Conservation (phyloP, 2,329 filamentous ascomycete species). For the Curvularia spicifera region DNA sequence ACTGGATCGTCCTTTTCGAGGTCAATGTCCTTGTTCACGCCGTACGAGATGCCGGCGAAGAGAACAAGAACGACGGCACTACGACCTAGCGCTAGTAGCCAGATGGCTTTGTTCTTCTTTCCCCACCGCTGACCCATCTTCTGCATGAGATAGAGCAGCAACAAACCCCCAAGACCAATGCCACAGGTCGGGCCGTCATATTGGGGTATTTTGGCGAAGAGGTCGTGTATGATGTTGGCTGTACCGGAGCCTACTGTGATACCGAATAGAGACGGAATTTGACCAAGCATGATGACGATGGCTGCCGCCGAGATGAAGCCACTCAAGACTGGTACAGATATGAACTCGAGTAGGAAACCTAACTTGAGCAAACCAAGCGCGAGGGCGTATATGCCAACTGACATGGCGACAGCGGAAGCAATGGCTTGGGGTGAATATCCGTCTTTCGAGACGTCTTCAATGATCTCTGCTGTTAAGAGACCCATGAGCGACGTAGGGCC, state of each 20-base stretch:
- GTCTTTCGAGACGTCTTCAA: conserved; percentile 60
- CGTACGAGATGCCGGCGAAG: conserved; percentile 68
- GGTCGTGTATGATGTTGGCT: conserved; percentile 64
- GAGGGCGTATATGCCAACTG: conserved; percentile 67
- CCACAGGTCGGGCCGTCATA: conserved; percentile 65
- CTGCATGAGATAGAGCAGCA: conserved; percentile 64
- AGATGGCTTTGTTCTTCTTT: conserved; percentile 63
- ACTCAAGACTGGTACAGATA: conserved; percentile 68
- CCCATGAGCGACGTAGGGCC: conserved; percentile 70
- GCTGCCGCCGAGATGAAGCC: conserved; percentile 72
- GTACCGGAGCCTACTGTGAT: conserved; percentile 59
- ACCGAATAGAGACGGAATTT: conserved; percentile 67
- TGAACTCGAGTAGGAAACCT: conserved; percentile 70
- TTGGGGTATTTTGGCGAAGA: conserved; percentile 63
- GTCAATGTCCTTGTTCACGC: conserved; percentile 61
- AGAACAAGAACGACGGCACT: conserved; percentile 67
- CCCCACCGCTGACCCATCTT: conserved; percentile 66
- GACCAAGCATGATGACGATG: conserved; percentile 69
- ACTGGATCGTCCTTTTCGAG: conserved; percentile 52
- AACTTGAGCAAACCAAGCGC: conserved; percentile 67
- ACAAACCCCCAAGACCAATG: conserved; percentile 64
- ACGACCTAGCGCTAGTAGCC: conserved; percentile 65
- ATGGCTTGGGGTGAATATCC: conserved; percentile 62
- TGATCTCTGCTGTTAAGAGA: conserved; percentile 67
- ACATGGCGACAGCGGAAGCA: conserved; percentile 66